Evolutionary conservation across 1,284 basidiomycete genomes (phyloP), one percentile per base, ranked within the genome.

Genomic region (Apiotrichum laibachii): DNA sequence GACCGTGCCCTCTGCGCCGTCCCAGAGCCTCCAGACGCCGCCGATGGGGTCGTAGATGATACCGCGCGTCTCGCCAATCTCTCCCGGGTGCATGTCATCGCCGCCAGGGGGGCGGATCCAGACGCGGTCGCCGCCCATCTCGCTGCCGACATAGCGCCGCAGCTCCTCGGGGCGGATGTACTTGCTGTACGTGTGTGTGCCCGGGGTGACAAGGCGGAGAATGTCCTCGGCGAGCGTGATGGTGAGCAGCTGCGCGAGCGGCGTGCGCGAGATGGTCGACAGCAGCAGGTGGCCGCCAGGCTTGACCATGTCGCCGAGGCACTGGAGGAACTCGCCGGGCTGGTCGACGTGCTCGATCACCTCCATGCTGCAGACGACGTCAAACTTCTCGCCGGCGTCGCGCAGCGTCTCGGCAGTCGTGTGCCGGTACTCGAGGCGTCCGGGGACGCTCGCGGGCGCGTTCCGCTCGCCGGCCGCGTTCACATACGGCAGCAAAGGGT

Each of bases 261-360:
- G 89, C 15, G 94, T 98, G 49, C 96, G 88, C 0, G 93, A 87
- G 69, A 99, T 91, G n/a, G 96, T 99, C 5, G 92, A 96, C 46
- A 99, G 82, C 79, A 98, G 89, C 12, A 99, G 82, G 72, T 97
- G 92, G 1, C 96, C 96, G 11, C 93, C 94, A 4, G 96, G 95
- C 89, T 93, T 70, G 64, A 94, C 85, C 52, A 96, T 83, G 61
- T 88, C 82, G 0, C 89, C 88, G 64, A 92, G 88, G 50, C 87
- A 86, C 48, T 84, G 81, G 53, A 97, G 81, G 76, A 99, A 99
- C 9, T 84, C 83, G 13, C 85, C 82, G 0, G 96, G 95, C 67
- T 93, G 86, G 72, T 96, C 89, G 60, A 99, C 96, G 72, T 99
- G 96, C 80, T 99, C 96, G 46, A 99, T 74, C 18, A 99, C 94